Percentiles rank a stretch among this genome's conserved stretches.
phyloP scores from a whole-genome alignment of 352 stramenopile genomes.

The Aphanomyces invadans region DNA sequence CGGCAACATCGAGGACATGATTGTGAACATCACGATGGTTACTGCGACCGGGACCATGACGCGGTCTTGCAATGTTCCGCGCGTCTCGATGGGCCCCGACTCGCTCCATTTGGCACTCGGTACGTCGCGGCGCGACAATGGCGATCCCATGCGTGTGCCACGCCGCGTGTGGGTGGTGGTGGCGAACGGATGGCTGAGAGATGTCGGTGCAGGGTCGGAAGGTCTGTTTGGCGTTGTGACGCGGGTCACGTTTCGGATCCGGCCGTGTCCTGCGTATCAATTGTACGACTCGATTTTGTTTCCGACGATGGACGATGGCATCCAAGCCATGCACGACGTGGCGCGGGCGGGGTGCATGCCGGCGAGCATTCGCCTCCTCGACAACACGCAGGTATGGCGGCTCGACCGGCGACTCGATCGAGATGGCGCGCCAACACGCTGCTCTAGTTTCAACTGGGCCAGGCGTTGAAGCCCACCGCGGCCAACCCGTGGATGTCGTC shows the following conservation, averaged over 20 bases:
- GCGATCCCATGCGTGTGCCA: too few species aligned
- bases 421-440: too few species aligned
- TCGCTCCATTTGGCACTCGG: constrained; percentile 67
- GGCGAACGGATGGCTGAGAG: not conserved
- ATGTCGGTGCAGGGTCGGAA: constrained; percentile 89
- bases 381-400: constrained; percentile 77
- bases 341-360: constrained; percentile 55
- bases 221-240: constrained; percentile 93
- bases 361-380: constrained; percentile 86
- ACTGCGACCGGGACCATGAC: constrained; percentile 58
- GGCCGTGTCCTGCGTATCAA: constrained; percentile 62
- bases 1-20: constrained; percentile 92
- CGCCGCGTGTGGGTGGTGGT: not conserved
- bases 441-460: constrained; percentile 85
- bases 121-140: not conserved
- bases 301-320: constrained; percentile 62
- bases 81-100: constrained; percentile 86
- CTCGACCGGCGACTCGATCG: not conserved
- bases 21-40: constrained; percentile 74
- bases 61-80: constrained; percentile 42
- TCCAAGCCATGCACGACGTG: constrained; percentile 78
- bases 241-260: constrained; percentile 88
- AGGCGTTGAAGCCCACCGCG: constrained; percentile 76
- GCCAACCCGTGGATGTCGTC: constrained; percentile 39
- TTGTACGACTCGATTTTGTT: constrained; percentile 90